phyloP scores from a whole-genome alignment of 2,329 filamentous ascomycete species.

The Botrytis sinoallii region DNA sequence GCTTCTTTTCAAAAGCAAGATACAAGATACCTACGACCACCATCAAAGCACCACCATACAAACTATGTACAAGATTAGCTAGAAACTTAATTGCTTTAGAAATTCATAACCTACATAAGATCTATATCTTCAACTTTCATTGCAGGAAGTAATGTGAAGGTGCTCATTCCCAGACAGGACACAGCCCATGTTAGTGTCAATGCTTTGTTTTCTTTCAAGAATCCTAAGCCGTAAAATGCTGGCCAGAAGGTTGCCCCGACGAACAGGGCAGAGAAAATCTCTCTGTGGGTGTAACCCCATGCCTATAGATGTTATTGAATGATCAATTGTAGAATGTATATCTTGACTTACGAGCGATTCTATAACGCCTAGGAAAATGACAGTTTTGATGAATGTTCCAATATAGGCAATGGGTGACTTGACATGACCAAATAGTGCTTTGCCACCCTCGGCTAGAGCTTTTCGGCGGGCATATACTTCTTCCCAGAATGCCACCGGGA shows the following conservation, averaged over 20 bases:
- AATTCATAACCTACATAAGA: conserved; percentile 59
- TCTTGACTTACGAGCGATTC: conserved; percentile 64
- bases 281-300: conserved; percentile 85
- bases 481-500: conserved; percentile 95
- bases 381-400: conserved; percentile 59
- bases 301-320: conserved; percentile 52
- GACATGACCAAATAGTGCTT: conserved; percentile 67
- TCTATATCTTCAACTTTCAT: conserved; percentile 76
- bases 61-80: conserved; percentile 45
- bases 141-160: conserved; percentile 84
- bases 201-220: conserved; percentile 62
- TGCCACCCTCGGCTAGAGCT: conserved; percentile 64
- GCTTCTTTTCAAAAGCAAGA: conserved; percentile 68
- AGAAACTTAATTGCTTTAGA: not conserved
- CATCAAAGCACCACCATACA: conserved; percentile 77
- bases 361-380: conserved; percentile 71
- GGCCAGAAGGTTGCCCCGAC: conserved; percentile 78
- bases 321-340: not conserved
- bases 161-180: conserved; percentile 80
- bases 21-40: conserved; percentile 72
- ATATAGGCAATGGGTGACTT: conserved; percentile 55
- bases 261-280: conserved; percentile 81
- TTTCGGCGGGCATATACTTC: conserved; percentile 79
- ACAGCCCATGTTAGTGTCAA: conserved; percentile 70
- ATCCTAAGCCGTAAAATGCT: conserved; percentile 65